Conservation (phyloP, 2,329 filamentous ascomycete genomes). For the Botrytis deweyae region DNA sequence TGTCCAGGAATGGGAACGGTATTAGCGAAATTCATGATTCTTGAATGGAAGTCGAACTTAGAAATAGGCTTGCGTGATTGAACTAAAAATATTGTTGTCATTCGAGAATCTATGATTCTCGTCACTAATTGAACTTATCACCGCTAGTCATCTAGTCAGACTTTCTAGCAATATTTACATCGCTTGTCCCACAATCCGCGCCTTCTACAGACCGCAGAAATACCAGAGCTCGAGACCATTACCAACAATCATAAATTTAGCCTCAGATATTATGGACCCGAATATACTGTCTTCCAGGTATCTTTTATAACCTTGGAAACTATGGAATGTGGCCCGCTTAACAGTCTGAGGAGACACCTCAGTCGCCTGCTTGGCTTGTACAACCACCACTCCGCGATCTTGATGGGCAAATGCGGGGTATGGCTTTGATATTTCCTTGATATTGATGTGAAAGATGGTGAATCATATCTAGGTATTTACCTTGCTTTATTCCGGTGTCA, state of each 20-base stretch:
- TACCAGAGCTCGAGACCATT: not conserved
- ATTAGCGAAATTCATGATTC: not conserved
- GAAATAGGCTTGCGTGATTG: no score
- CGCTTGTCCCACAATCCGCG: not conserved
- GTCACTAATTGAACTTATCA: no score
- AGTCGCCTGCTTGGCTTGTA: not conserved
- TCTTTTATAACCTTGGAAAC: no score
- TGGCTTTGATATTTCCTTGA: no score
- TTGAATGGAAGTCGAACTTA: not conserved
- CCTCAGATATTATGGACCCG: not conserved
- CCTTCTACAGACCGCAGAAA: not conserved
- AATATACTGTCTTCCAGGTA: accelerated
- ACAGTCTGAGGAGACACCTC: not conserved
- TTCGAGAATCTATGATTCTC: not conserved
- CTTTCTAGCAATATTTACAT: not conserved
- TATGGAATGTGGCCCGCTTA: no score
- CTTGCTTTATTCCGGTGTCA: not conserved
- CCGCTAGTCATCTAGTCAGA: not conserved
- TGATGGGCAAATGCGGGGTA: not conserved
- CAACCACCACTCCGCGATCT: not conserved
- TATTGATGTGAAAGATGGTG: not conserved
- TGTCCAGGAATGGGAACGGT: not conserved
- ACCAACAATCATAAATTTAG: not conserved
- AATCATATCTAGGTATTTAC: not conserved
- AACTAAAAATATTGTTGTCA: not conserved